A percentile compares a stretch with the other conserved stretches of the same genome.
phyloP scores from a whole-genome alignment of 2,329 filamentous ascomycete genomes.

The Ceratocystiopsis sp. region DNA sequence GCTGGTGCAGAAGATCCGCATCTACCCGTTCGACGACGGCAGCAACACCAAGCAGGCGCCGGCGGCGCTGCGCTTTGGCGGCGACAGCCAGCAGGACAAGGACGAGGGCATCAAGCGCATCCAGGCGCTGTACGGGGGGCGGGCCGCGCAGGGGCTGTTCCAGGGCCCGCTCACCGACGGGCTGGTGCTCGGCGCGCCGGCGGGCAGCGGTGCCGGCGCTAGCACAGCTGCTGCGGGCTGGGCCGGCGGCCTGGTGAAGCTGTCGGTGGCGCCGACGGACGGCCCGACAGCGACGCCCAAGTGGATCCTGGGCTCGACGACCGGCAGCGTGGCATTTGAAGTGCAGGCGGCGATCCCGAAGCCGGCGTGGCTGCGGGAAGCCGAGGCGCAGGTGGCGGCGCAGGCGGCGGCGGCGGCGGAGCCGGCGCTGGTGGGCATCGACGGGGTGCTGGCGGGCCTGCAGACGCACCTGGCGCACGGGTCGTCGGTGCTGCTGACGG shows the following conservation, averaged over 20 bases:
- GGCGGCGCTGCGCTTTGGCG: constrained; percentile 81
- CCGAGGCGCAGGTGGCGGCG: constrained; percentile 20
- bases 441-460: constrained; percentile 55
- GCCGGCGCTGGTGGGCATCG: constrained; percentile 60
- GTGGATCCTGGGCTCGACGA: constrained; percentile 60
- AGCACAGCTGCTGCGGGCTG: constrained; percentile 30
- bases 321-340: constrained; percentile 53
- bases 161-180: constrained; percentile 82
- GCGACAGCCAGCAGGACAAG: constrained; percentile 67
- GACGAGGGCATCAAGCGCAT: constrained; percentile 62
- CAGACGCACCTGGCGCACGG: constrained; percentile 63
- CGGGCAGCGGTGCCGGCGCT: constrained; percentile 33
- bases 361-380: constrained; percentile 35
- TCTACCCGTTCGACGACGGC: constrained; percentile 58
- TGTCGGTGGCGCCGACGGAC: constrained; percentile 31
- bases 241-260: constrained; percentile 69
- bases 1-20: constrained; percentile 40
- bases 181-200: constrained; percentile 48
- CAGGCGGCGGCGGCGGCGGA: constrained; percentile 13
- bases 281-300: constrained; percentile 21
- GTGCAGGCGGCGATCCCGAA: constrained; percentile 57
- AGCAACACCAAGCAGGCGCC: constrained; percentile 41
- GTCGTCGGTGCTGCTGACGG: constrained; percentile 79
- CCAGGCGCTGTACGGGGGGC: constrained; percentile 47
- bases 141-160: constrained; percentile 44